A percentile compares a stretch with the other conserved stretches of the same genome.
These are phyloP conservation scores for Sugiyamaella paludigena DNA, from an alignment of 1,139 yeast species.

Conservation along the genomic window DNA sequence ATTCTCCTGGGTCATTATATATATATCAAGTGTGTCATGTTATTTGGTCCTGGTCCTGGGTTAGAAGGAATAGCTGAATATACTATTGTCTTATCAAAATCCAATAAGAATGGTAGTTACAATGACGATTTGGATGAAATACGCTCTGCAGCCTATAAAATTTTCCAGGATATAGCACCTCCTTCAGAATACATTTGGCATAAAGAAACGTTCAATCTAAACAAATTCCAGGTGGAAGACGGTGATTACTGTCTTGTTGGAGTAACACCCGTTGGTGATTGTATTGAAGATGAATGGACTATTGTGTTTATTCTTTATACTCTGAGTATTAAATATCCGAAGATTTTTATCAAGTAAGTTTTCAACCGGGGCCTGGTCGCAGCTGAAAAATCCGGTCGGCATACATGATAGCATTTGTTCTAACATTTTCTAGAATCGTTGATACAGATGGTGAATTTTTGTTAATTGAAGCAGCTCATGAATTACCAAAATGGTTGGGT, in stretches of 20 bases:
- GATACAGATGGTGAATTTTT: conserved; percentile 61
- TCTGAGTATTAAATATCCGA: conserved; percentile 37
- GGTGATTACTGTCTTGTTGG: conserved; percentile 39
- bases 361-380: background rate
- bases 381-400: background rate
- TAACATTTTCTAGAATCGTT: conserved; percentile 30
- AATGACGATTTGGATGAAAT: background rate
- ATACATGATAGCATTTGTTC: background rate
- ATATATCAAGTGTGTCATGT: too few relatives aligned
- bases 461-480: conserved; percentile 48
- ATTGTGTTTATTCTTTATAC: conserved; percentile 44
- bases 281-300: conserved; percentile 48
- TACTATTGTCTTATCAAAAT: background rate
- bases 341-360: conserved; percentile 43
- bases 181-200: conserved; percentile 30
- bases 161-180: background rate
- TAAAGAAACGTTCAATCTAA: conserved; percentile 27
- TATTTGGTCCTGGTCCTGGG: background rate
- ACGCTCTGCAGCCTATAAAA: background rate
- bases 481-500: conserved; percentile 46
- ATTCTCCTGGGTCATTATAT: too few relatives aligned
- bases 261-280: conserved; percentile 45
- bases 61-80: background rate
- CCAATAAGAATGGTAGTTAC: background rate
- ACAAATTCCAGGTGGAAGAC: background rate